These are phyloP conservation scores for Ceratocystis lukuohia DNA, from an alignment of 2,329 filamentous ascomycete species.

Conservation along the genomic window DNA sequence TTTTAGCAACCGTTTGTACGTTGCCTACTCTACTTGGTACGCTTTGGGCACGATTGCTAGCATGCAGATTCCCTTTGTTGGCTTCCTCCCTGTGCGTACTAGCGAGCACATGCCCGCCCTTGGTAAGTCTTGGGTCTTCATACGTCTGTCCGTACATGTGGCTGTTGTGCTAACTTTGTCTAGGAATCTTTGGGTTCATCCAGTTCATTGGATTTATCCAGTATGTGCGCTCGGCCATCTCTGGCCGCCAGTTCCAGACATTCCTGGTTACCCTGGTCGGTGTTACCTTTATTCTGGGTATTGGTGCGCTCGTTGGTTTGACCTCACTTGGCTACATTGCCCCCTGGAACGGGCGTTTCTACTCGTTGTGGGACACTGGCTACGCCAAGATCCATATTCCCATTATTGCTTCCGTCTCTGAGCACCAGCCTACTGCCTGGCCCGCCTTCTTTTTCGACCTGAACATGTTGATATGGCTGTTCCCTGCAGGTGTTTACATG, in stretches of 20 bases:
- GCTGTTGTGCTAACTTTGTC: not conserved
- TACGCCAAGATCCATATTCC: conserved; percentile 99
- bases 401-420: conserved; percentile 98
- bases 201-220: conserved; percentile 89
- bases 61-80: conserved; percentile 99
- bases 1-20: conserved; percentile 86
- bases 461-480: conserved; percentile 97
- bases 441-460: conserved; percentile 98
- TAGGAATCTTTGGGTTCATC: conserved; percentile 90
- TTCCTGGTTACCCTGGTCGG: conserved; percentile 68
- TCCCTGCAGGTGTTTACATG: conserved; percentile 95
- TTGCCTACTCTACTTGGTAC: conserved; percentile 97
- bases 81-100: conserved; percentile 88
- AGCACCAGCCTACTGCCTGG: conserved; percentile 98
- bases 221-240: conserved; percentile 75
- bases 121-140: conserved; percentile 40
- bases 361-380: conserved; percentile 96
- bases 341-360: conserved; percentile 96
- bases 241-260: conserved; percentile 86
- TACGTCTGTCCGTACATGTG: not conserved
- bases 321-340: conserved; percentile 86
- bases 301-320: conserved; percentile 67
- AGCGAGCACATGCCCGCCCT: conserved; percentile 98
- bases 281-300: conserved; percentile 56
- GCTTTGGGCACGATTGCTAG: conserved; percentile 87